Conservation (phyloP, 169 alveolate species). For the Plasmodium ovale region DNA sequence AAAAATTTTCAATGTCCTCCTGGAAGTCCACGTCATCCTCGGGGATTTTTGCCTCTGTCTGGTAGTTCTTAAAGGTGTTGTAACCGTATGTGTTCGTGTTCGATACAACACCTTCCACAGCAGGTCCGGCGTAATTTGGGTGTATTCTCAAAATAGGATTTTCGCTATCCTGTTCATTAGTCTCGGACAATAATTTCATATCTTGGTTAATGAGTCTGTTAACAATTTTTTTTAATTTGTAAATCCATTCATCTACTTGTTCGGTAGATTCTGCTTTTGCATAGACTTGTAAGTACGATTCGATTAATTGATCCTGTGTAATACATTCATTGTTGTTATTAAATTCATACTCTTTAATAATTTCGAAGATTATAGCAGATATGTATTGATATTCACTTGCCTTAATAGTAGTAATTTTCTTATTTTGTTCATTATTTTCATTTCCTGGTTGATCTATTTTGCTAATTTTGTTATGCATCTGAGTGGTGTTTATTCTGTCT, state of each 20-base stretch:
- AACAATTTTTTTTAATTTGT: slow-evolving; percentile 80
- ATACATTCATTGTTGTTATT: slow-evolving; percentile 76
- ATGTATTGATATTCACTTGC: slow-evolving; percentile 82
- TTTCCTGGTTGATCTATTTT: slow-evolving; percentile 7
- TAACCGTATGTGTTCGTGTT: slow-evolving; percentile 58
- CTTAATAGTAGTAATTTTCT: slow-evolving; percentile 66
- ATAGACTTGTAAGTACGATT: slow-evolving; percentile 80
- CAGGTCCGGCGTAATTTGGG: slow-evolving; percentile 82
- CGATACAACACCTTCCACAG: slow-evolving; percentile 21
- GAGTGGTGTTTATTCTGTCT: slow-evolving; percentile 31
- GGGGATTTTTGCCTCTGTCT: slow-evolving; percentile 15
- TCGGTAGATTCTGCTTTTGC: slow-evolving; percentile 81
- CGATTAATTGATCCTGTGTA: slow-evolving; percentile 82
- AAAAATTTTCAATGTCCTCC: slow-evolving; percentile 57
- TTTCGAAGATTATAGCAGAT: slow-evolving; percentile 83
- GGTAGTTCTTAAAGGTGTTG: slow-evolving; percentile 56
- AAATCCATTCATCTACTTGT: slow-evolving; percentile 85
- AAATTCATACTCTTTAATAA: slow-evolving; percentile 82
- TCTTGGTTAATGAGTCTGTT: slow-evolving; percentile 82
- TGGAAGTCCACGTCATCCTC: slow-evolving; percentile 72
- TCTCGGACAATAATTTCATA: slow-evolving; percentile 79
- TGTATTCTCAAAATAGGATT: slow-evolving; percentile 81
- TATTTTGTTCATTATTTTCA: slow-evolving; percentile 23
- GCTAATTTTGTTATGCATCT: slow-evolving; percentile 8
- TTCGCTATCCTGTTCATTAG: slow-evolving; percentile 76